Base-by-base conservation (phyloP, 768 basidiomycete species). In the Kwoniella newhampshirensis region DNA sequence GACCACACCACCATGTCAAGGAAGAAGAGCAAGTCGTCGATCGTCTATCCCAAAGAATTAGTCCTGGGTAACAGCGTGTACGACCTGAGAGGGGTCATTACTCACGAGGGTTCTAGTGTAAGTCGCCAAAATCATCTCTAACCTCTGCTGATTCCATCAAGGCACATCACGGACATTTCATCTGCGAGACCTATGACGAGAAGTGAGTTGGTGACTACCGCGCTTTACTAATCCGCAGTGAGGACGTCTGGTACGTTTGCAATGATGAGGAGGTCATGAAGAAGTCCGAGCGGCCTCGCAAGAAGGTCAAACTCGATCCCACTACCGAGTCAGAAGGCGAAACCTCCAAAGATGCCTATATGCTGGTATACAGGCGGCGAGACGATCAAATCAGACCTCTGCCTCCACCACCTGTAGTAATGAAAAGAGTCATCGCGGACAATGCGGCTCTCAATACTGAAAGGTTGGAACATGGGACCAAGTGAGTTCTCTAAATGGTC, bases 31-130 rank as follows among this genome's bases (percentile, higher is more conserved):
- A 91, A 91, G 74, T 82, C 89, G 58, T 77, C 80, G 28, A 84
- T 97, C 40, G 79, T 81, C n/a, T 97, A 91, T 75, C 91, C 92
- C 0, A 79, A 79, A 18, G 73, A 75, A 7, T 78, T 96, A 17
- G 82, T 89, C 66, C 90, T 98, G 88, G 51, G 25, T 11, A 57
- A 54, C n/a, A 58, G 66, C 0, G 63, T 82, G n/a, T 98, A 97
- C 67, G 87, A 93, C 49, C 77, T 98, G 46, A 82, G 86, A 49
- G 93, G 89, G 2, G 84, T 97, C 9, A 78, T 98, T 11, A 75
- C 91, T 56, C 94, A 98, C 78, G 90, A 89, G 70, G 94, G 94
- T 4, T 67, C 82, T n/a, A 92, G 89, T 73, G 94, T 93, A 28
- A 88, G 96, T 78, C 86, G 88, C 7, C 23, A n/a, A 9, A 40